phyloP scores from a whole-genome alignment of 2,329 filamentous ascomycete species.

The Fusarium sp. region DNA sequence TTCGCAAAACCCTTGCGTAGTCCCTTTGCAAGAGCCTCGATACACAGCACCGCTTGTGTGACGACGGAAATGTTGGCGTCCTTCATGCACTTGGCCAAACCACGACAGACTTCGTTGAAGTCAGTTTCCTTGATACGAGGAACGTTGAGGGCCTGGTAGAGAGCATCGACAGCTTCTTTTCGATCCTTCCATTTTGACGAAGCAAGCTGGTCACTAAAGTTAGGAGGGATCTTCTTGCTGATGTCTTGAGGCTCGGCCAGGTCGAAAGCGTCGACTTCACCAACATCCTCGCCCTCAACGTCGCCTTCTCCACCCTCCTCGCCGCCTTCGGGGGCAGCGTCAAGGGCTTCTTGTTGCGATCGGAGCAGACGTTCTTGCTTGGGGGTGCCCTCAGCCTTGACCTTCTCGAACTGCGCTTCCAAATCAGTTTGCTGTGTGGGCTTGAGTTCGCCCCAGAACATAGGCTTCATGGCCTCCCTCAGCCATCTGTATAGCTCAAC shows the following conservation, averaged over 20 bases:
- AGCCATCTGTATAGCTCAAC: constrained; percentile 98
- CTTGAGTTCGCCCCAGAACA: constrained; percentile 97
- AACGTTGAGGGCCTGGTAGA: constrained; percentile 82
- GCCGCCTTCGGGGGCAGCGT: constrained; percentile 72
- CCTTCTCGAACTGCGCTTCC: constrained; percentile 92
- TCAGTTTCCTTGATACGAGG: constrained; percentile 92
- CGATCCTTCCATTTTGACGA: constrained; percentile 99
- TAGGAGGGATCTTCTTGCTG: constrained; percentile 81
- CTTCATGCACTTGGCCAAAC: constrained; percentile 96
- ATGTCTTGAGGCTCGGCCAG: constrained; percentile 91
- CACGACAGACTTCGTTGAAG: constrained; percentile 85
- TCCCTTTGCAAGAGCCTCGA: constrained; percentile 89
- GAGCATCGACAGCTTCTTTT: constrained; percentile 90
- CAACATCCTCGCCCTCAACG: constrained; percentile 63
- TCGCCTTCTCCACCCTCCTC: constrained; percentile 70
- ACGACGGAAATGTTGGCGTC: constrained; percentile 97
- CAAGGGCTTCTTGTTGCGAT: constrained; percentile 88
- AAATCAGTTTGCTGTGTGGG: constrained; percentile 94
- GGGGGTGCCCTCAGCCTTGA: constrained; percentile 87
- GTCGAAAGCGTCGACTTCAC: constrained; percentile 84
- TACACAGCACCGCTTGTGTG: constrained; percentile 91
- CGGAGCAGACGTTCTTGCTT: constrained; percentile 92
- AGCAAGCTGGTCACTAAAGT: constrained; percentile 84
- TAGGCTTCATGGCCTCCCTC: constrained; percentile 96
- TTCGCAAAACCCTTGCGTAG: constrained; percentile 82